phyloP scores from a whole-genome alignment of 1,284 basidiomycete species.

The Apiotrichum laibachii region DNA sequence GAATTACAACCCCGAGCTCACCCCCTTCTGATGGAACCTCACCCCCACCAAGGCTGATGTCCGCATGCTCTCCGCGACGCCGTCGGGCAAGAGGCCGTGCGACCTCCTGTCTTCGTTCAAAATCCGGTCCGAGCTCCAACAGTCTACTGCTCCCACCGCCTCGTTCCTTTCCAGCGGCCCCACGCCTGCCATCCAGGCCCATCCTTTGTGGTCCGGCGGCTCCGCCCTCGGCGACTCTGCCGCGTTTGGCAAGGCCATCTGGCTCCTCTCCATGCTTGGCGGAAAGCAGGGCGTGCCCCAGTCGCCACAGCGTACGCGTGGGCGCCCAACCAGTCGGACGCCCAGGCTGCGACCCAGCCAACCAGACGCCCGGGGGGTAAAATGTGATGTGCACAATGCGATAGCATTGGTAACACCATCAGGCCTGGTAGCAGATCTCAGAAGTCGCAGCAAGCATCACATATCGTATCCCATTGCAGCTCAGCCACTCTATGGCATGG shows the following conservation, averaged over 20 bases:
- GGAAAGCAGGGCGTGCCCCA: slow-evolving; percentile 3
- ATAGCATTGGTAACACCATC: no score
- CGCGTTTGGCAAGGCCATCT: slow-evolving; percentile 28
- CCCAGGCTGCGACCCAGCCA: no score
- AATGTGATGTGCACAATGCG: no score
- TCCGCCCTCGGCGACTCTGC: slow-evolving; percentile 36
- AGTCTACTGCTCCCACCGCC: slow-evolving; percentile 1
- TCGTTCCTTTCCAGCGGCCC: slow-evolving; percentile 14
- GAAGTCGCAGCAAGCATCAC: no score
- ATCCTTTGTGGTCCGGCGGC: slow-evolving; percentile 30
- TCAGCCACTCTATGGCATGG: no score
- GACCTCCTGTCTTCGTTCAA: slow-evolving; percentile 19
- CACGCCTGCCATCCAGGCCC: slow-evolving; percentile 12
- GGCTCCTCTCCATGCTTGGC: slow-evolving; percentile 31
- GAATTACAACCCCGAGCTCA: slow-evolving; percentile 29
- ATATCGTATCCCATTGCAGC: no score
- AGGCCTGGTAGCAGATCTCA: no score
- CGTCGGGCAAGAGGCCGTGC: slow-evolving; percentile 8
- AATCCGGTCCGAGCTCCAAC: slow-evolving; percentile 15
- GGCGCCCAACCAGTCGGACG: no score
- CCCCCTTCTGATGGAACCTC: slow-evolving; percentile 26
- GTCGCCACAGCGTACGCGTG: slow-evolving; percentile 27
- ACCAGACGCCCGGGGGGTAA: no score
- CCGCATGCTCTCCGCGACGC: neutral
- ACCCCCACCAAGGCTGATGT: neutral